These are phyloP conservation scores for Coffea eugenioides DNA, from an alignment of 257 asterid species.

Conservation along the genomic window DNA sequence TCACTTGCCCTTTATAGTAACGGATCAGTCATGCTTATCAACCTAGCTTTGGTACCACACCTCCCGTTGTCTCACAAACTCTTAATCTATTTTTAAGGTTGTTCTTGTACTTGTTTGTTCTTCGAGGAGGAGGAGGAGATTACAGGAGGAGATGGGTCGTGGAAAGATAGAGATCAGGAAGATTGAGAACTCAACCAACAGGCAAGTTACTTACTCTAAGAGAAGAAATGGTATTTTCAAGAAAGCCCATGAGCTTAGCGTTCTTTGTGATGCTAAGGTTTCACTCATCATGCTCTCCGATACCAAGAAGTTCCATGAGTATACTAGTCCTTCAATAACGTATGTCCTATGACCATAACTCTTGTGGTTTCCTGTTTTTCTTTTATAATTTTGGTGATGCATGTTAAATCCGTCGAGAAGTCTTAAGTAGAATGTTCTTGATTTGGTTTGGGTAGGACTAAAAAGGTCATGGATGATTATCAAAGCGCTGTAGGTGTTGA, in stretches of 20 bases:
- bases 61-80: background rate
- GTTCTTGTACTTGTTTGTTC: background rate
- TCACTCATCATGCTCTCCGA: constrained; percentile 48
- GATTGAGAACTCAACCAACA: constrained; percentile 45
- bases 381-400: background rate
- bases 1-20: constrained; percentile 21
- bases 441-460: constrained; percentile 30
- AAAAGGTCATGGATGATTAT: constrained; percentile 47
- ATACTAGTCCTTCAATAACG: constrained; percentile 49
- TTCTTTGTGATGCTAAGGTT: constrained; percentile 62
- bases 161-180: constrained; percentile 53
- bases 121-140: background rate
- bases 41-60: background rate
- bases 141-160: constrained; percentile 22
- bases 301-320: constrained; percentile 46
- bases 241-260: constrained; percentile 56
- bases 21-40: background rate
- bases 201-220: constrained; percentile 55
- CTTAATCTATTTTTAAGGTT: background rate
- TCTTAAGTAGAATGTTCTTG: background rate
- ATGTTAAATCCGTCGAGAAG: background rate
- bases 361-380: too few species aligned
- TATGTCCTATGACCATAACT: constrained; percentile 11
- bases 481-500: constrained; percentile 48
- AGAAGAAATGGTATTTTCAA: constrained; percentile 55